Evolutionary conservation across 345 rosid species (phyloP).

Genomic region (Aquilaria yunnanensis): DNA sequence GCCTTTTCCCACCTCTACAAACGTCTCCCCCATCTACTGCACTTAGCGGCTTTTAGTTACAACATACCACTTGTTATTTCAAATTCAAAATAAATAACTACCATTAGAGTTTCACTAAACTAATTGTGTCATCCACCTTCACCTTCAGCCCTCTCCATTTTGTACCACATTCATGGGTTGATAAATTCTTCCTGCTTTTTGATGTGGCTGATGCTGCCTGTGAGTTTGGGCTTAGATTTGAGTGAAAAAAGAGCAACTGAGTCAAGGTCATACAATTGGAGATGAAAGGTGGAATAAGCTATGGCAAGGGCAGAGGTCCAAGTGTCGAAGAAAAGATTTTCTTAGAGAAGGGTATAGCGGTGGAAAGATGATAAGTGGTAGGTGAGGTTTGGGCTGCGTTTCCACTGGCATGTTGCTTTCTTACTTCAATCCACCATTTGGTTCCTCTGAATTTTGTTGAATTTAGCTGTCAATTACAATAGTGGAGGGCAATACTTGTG

Average conservation of each 20-base stretch:
- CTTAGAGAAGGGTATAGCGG: constrained; percentile 39
- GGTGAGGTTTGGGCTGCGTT: constrained; percentile 41
- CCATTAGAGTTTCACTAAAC: too few species aligned
- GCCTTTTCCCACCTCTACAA: too few species aligned
- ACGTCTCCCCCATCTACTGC: too few species aligned
- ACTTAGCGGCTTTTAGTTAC: too few species aligned
- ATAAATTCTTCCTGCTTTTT: constrained; percentile 55
- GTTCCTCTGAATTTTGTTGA: too few species aligned
- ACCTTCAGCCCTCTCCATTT: constrained; percentile 54
- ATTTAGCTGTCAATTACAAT: too few species aligned
- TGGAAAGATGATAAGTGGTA: constrained; percentile 40
- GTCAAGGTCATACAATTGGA: constrained; percentile 44
- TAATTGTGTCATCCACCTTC: constrained; percentile 54
- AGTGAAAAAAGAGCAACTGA: constrained; percentile 45
- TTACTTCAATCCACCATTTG: too few species aligned
- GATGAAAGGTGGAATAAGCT: constrained; percentile 43
- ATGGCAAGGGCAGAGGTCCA: constrained; percentile 29
- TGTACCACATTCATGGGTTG: constrained; percentile 31
- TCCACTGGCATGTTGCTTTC: constrained; percentile 45
- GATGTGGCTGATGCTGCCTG: constrained; percentile 47
- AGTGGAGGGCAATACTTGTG: too few species aligned
- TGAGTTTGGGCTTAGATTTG: constrained; percentile 46
- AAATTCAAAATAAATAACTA: too few species aligned
- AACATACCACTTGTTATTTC: too few species aligned
- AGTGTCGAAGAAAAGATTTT: constrained; percentile 58